A percentile compares a stretch with the other conserved stretches of the same genome.
phyloP scores from a whole-genome alignment of 805 yeast species.

The Suhomyces tanzawaensis region DNA sequence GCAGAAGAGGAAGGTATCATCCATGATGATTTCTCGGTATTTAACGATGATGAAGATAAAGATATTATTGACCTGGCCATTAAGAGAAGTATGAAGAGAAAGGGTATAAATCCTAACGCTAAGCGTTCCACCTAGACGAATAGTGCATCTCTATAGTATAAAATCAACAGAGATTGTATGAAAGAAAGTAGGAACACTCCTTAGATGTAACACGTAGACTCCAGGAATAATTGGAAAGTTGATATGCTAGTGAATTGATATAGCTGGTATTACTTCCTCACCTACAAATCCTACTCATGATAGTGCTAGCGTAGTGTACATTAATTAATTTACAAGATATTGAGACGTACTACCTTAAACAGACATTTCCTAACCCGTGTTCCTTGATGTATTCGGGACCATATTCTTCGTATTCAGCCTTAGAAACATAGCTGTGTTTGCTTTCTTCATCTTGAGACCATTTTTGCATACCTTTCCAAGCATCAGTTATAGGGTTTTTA shows the following conservation, averaged over 20 bases:
- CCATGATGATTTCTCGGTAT: constrained; percentile 80
- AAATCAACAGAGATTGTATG: not conserved
- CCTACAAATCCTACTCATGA: no score
- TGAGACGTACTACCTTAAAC: constrained; percentile 28
- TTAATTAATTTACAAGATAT: no score
- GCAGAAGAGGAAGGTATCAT: constrained; percentile 79
- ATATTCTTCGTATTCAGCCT: constrained; percentile 77
- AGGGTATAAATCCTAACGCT: constrained; percentile 66
- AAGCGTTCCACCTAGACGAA: not conserved
- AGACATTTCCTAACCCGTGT: constrained; percentile 71
- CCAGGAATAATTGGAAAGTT: no score
- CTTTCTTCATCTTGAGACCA: constrained; percentile 59
- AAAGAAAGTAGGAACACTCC: no score
- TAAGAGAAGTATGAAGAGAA: constrained; percentile 61
- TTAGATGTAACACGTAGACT: no score
- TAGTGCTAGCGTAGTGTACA: no score
- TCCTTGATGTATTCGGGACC: constrained; percentile 90
- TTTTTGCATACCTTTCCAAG: constrained; percentile 93
- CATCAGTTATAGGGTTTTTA: constrained; percentile 66
- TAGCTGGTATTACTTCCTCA: no score
- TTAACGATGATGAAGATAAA: constrained; percentile 74
- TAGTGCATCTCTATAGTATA: constrained; percentile 2
- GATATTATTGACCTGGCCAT: constrained; percentile 67
- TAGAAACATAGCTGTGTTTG: constrained; percentile 52
- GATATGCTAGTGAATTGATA: no score